Conservation (phyloP, 2,329 filamentous ascomycete genomes). For the Pyrenophora graminea region DNA sequence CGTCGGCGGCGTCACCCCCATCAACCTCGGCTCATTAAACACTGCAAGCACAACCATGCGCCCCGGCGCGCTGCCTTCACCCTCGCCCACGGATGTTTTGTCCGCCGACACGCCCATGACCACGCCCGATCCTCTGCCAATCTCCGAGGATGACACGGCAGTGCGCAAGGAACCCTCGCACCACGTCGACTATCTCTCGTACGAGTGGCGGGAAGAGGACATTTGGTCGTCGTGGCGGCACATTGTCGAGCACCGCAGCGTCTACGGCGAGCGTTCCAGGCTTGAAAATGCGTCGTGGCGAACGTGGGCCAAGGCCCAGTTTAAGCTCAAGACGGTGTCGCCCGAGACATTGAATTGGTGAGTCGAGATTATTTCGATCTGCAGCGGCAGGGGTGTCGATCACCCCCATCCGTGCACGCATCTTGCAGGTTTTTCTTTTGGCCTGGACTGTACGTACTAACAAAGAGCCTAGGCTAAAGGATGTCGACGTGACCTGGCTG, state of each 20-base stretch:
- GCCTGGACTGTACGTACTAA: slow-evolving; percentile 33
- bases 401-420: slow-evolving; percentile 34
- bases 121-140: slow-evolving; percentile 57
- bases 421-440: slow-evolving; percentile 17
- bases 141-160: slow-evolving; percentile 79
- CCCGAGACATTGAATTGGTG: slow-evolving; percentile 94
- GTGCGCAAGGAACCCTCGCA: slow-evolving; percentile 75
- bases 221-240: slow-evolving; percentile 98
- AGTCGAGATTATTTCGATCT: slow-evolving; percentile 44
- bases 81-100: slow-evolving; percentile 58
- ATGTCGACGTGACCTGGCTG: slow-evolving; percentile 96
- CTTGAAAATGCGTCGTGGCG: slow-evolving; percentile 97
- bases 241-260: slow-evolving; percentile 76
- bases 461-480: slow-evolving; percentile 73
- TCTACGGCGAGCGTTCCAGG: slow-evolving; percentile 79
- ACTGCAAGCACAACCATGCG: slow-evolving; percentile 33
- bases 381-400: slow-evolving; percentile 30
- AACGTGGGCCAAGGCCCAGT: slow-evolving; percentile 92
- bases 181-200: slow-evolving; percentile 93
- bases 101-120: slow-evolving; percentile 53
- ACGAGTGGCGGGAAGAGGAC: slow-evolving; percentile 93
- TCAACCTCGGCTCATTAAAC: slow-evolving; percentile 43
- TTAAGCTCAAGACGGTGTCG: slow-evolving; percentile 82
- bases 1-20: not conserved
- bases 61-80: slow-evolving; percentile 50